Base-by-base conservation (phyloP, 345 rosid species). In the Brassica carinata region DNA sequence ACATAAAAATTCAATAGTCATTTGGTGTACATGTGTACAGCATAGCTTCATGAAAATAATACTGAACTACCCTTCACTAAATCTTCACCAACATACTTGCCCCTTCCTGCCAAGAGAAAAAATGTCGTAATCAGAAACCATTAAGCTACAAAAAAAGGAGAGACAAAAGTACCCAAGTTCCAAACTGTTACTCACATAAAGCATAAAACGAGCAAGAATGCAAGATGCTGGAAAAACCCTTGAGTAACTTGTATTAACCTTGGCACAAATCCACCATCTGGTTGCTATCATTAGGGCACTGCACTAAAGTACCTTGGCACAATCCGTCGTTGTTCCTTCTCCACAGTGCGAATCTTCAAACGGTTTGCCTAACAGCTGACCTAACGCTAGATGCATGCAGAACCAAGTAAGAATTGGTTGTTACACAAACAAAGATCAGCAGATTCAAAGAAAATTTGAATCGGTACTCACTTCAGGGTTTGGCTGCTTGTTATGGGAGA, bases 21-120 rank as follows among this genome's bases (percentile, higher is more conserved):
- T 33, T 33, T 33, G 38, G 7, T 33, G 38, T 33, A 33, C 38
- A 33, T 33, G 38, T 33, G 38, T 33, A 33, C 38, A 5, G 6
- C 38, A 33, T 33, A 33, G 38, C 38, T 5, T 33, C 38, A 33
- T 33, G 38, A 5, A 33, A 5, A 33, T 33, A 33, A 33, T 33
- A 33, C 3, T 5, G 7, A 33, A 33, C 38, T 33, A 33, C 38
- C 36, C 83, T 86, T 96, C 36, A 96, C 93, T 85, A 96, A 69
- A 64, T 64, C 85, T 83, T 87, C 98, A 65, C 99, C 99, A 30
- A 91, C 92, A 88, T 91, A 96, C 72, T 67, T 83, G 31, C 85
- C 89, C 80, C 83, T 89, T 76, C 92, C 99, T 95, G 86, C 55
- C 77, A 68, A 84, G 38, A 79, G 30, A 69, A 5, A 75, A 33